Conservation (phyloP, 352 stramenopile species). For the Chrysophaeum taylorii region DNA sequence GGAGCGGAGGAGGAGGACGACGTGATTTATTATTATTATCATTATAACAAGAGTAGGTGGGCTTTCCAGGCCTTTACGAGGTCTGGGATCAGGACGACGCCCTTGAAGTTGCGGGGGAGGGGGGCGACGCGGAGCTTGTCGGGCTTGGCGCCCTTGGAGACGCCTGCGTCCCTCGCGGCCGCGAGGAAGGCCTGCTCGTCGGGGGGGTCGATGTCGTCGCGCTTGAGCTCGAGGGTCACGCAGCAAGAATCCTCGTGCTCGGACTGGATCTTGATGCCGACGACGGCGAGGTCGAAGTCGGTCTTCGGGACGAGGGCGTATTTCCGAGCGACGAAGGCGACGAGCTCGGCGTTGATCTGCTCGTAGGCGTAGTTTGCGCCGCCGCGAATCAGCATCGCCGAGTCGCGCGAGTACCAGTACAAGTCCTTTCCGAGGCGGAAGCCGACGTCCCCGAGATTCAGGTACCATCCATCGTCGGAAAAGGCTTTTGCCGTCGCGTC, state of each 20-base stretch:
- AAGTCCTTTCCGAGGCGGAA: constrained; percentile 23
- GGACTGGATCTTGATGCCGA: constrained; percentile 22
- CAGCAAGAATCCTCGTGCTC: constrained; percentile 31
- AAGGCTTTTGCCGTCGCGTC: constrained; percentile 18
- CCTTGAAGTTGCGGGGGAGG: constrained; percentile 29
- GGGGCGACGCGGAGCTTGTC: constrained; percentile 8
- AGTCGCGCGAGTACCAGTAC: constrained; percentile 27
- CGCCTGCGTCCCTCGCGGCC: background rate
- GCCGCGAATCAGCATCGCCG: constrained; percentile 25
- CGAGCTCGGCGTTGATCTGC: constrained; percentile 26
- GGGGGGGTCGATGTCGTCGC: background rate
- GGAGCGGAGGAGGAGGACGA: too few relatives aligned
- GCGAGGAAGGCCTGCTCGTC: constrained; percentile 13
- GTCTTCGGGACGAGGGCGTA: background rate
- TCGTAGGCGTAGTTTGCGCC: constrained; percentile 33
- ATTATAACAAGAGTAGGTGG: too few relatives aligned
- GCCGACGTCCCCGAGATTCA: constrained; percentile 30
- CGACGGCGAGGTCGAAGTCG: constrained; percentile 29
- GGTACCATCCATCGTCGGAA: constrained; percentile 24
- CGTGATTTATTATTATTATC: too few relatives aligned
- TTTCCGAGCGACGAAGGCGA: background rate
- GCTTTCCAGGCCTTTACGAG: constrained; percentile 17
- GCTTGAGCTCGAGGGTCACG: constrained; percentile 25
- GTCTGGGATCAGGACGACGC: constrained; percentile 20
- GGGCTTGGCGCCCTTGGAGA: constrained; percentile 25